Percentiles rank a stretch among this genome's conserved stretches.
phyloP scores from a whole-genome alignment of 2,329 filamentous ascomycete species.

The Dendryphion nanum region DNA sequence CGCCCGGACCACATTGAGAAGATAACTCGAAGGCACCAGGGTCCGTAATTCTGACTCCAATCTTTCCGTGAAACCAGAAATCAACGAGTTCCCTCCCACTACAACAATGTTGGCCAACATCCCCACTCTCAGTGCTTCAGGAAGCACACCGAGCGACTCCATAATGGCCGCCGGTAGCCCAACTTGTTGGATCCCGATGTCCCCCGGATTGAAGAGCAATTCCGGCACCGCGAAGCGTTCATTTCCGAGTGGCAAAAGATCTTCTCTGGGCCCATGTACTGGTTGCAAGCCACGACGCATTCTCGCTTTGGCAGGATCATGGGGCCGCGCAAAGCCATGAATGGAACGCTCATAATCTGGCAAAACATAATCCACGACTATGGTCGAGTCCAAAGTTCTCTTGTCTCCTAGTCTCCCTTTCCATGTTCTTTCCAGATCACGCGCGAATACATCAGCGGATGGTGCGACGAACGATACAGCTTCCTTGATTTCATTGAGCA shows the following conservation, averaged over 20 bases:
- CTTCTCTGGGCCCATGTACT: slow-evolving; percentile 59
- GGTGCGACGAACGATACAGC: slow-evolving; percentile 77
- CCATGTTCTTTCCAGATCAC: slow-evolving; percentile 80
- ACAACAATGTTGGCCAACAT: slow-evolving; percentile 85
- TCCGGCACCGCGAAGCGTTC: slow-evolving; percentile 91
- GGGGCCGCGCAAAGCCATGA: slow-evolving; percentile 71
- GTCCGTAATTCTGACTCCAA: slow-evolving; percentile 71
- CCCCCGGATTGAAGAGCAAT: slow-evolving; percentile 79
- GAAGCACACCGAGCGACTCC: slow-evolving; percentile 72
- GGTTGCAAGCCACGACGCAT: slow-evolving; percentile 50
- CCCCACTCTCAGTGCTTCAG: slow-evolving; percentile 78
- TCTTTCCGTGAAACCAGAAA: slow-evolving; percentile 78
- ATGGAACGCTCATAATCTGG: slow-evolving; percentile 69
- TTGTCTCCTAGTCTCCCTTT: slow-evolving; percentile 59
- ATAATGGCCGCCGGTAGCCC: slow-evolving; percentile 81
- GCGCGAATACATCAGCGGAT: slow-evolving; percentile 59
- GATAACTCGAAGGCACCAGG: slow-evolving; percentile 36
- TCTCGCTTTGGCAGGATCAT: slow-evolving; percentile 65
- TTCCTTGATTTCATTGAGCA: slow-evolving; percentile 97
- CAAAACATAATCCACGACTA: slow-evolving; percentile 88
- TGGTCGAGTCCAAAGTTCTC: slow-evolving; percentile 52
- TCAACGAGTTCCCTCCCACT: slow-evolving; percentile 79
- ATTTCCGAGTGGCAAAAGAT: slow-evolving; percentile 82
- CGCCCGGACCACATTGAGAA: slow-evolving; percentile 42
- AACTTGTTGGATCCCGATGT: slow-evolving; percentile 80